These are phyloP conservation scores for Salinomyces thailandicus DNA, from an alignment of 2,329 filamentous ascomycete genomes.

Conservation along the genomic window DNA sequence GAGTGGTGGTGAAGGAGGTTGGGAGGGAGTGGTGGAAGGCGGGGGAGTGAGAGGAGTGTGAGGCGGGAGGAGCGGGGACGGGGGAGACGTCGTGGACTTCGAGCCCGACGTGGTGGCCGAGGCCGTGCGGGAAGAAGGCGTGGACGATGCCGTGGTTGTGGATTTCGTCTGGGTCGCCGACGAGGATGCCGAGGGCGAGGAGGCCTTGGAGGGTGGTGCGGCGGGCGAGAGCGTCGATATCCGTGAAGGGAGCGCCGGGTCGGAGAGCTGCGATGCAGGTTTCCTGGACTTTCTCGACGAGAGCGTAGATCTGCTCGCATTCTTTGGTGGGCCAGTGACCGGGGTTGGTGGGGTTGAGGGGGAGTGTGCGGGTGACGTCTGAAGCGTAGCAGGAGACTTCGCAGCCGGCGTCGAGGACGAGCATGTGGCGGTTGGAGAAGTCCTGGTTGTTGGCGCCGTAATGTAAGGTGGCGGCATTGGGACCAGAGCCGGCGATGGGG, in stretches of 20 bases:
- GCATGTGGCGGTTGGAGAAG: conserved; percentile 57
- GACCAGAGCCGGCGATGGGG: conserved; percentile 75
- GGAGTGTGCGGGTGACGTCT: conserved; percentile 83
- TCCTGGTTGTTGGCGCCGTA: conserved; percentile 71
- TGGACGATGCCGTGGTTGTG: conserved; percentile 32
- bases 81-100: conserved; percentile 36
- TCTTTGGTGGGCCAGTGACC: conserved; percentile 58
- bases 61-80: conserved; percentile 1
- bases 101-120: conserved; percentile 42
- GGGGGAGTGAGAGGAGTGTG: background rate
- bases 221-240: conserved; percentile 46
- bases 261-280: conserved; percentile 63
- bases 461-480: conserved; percentile 77
- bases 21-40: background rate
- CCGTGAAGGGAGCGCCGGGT: conserved; percentile 67
- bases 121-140: conserved; percentile 40
- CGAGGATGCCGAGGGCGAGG: conserved; percentile 62
- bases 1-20: background rate
- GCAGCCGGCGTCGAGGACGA: conserved; percentile 79
- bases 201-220: conserved; percentile 72
- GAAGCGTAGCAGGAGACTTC: conserved; percentile 80
- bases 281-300: conserved; percentile 77
- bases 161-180: conserved; percentile 42
- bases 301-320: conserved; percentile 60
- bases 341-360: conserved; percentile 42